A percentile compares a stretch with the other conserved stretches of the same genome.
These are phyloP conservation scores for Neoarthrinium moseri DNA, from an alignment of 2,329 filamentous ascomycete species.

Conservation along the genomic window DNA sequence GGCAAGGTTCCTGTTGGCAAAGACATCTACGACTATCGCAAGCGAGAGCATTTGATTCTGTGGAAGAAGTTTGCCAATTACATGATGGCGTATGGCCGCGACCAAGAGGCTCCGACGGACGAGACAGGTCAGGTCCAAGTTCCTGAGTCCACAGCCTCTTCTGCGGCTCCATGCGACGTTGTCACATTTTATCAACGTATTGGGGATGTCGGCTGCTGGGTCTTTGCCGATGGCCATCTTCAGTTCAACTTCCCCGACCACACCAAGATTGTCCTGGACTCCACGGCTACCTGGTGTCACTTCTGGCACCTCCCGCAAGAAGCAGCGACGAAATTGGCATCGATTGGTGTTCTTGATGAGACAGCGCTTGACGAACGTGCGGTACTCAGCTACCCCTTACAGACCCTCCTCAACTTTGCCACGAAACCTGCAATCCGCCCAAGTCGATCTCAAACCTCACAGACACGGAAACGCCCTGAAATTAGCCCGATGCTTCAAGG, in stretches of 20 bases:
- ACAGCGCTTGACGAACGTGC: slow-evolving; percentile 70
- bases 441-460: slow-evolving; percentile 31
- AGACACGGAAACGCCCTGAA: slow-evolving; percentile 55
- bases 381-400: slow-evolving; percentile 69
- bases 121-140: slow-evolving; percentile 39
- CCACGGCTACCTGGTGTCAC: slow-evolving; percentile 72
- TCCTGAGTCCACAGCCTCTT: slow-evolving; percentile 36
- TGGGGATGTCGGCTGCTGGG: slow-evolving; percentile 79
- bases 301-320: slow-evolving; percentile 75
- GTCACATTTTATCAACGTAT: slow-evolving; percentile 82
- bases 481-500: slow-evolving; percentile 60
- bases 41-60: slow-evolving; percentile 63
- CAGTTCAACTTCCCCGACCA: slow-evolving; percentile 90
- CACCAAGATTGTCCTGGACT: slow-evolving; percentile 78
- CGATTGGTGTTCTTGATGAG: slow-evolving; percentile 66
- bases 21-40: slow-evolving; percentile 63
- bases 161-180: slow-evolving; percentile 52
- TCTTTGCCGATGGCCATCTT: slow-evolving; percentile 76
- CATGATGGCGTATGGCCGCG: slow-evolving; percentile 72
- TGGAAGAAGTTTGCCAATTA: slow-evolving; percentile 77
- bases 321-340: slow-evolving; percentile 63
- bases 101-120: slow-evolving; percentile 56
- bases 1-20: slow-evolving; percentile 62
- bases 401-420: slow-evolving; percentile 69
- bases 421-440: slow-evolving; percentile 44